Evolutionary conservation across 371 early-diverging fungal species (phyloP).

Genomic region (Rhizopus arrhizus): DNA sequence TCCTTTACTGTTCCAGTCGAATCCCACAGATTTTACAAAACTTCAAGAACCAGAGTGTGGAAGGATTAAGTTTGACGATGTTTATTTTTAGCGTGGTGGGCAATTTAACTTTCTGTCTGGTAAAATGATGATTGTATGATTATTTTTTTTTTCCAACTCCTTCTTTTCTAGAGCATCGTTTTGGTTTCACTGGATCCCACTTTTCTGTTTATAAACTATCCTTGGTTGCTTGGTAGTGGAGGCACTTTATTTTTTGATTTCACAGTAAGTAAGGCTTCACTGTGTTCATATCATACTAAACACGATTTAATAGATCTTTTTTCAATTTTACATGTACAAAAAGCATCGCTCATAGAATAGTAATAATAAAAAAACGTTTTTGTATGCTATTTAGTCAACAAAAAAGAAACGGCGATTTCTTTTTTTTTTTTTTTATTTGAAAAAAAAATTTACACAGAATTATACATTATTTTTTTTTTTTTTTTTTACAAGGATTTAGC

Average conservation of each 20-base stretch:
- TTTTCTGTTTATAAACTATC: slow-evolving; percentile 62
- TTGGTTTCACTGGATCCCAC: slow-evolving; percentile 63
- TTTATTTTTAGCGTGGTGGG: slow-evolving; percentile 83
- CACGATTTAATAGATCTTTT: slow-evolving; percentile 43
- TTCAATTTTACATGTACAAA: slow-evolving; percentile 53
- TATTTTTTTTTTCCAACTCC: not conserved
- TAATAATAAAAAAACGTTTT: too few relatives aligned
- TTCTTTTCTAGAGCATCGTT: slow-evolving; percentile 57
- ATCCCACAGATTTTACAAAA: slow-evolving; percentile 86
- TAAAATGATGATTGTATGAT: slow-evolving; percentile 22
- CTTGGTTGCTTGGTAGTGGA: slow-evolving; percentile 73
- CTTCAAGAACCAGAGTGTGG: slow-evolving; percentile 67
- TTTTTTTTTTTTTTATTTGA: too few relatives aligned
- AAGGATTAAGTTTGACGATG: slow-evolving; percentile 78
- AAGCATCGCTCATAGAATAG: slow-evolving; percentile 15
- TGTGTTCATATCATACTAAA: slow-evolving; percentile 1
- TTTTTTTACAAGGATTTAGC: slow-evolving; percentile 39
- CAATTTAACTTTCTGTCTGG: slow-evolving; percentile 70
- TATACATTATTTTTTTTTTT: too few relatives aligned
- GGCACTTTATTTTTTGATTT: slow-evolving; percentile 72
- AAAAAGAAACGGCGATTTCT: too few relatives aligned
- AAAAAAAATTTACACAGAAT: too few relatives aligned
- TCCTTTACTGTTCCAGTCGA: slow-evolving; percentile 63
- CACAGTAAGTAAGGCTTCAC: slow-evolving; percentile 33
- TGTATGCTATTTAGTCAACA: too few relatives aligned